Base-by-base conservation (phyloP, 164 flowering plant species). In the Macadamia tetraphylla region DNA sequence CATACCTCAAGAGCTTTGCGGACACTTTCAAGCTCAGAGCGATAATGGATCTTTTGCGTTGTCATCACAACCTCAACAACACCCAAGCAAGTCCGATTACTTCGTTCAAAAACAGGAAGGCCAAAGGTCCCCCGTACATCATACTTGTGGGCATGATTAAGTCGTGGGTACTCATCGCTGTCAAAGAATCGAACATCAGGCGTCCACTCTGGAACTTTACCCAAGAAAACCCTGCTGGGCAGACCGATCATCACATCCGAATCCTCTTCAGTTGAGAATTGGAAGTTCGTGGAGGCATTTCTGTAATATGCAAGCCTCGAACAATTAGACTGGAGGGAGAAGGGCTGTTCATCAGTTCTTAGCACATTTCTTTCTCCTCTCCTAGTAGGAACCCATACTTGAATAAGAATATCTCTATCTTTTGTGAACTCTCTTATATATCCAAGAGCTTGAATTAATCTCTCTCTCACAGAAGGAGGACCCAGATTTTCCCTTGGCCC, bases 141-240 rank as follows among this genome's bases (percentile, higher is more conserved):
- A 68, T 46, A 78, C 60, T 31, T 69, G 57, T 79, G 88, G 42
- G 98, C 97, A 76, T 87, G 69, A 57, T 65, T 62, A 58, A 90
- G 80, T 61, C 97, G 81, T 3, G 83, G 84, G 64, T 84, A 94
- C 79, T 94, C 98, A 1, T 90, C 91, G 40, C 80, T 77, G 62
- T 81, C 77, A 65, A 84, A 94, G 70, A 84, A 85, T 10, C 81
- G 78, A 62, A 91, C 98, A 83, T 94, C 88, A 17, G 98, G 96
- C 5, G 93, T 90, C 96, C 98, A 88, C 70, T 91, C 97, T 8
- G 98, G 97, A 56, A 86, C 87, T 79, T 80, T 84, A 55, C 80
- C 82, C 70, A 80, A 67, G 76, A 83, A 94, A 23, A 94, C 98
- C 57, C 92, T 78, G 6, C 96, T 88, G 0, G 97, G 97, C 79